Percentiles rank a stretch among this genome's conserved stretches.
Conservation (phyloP, 2,329 filamentous ascomycete species). For the Berkeleyomyces rouxiae region DNA sequence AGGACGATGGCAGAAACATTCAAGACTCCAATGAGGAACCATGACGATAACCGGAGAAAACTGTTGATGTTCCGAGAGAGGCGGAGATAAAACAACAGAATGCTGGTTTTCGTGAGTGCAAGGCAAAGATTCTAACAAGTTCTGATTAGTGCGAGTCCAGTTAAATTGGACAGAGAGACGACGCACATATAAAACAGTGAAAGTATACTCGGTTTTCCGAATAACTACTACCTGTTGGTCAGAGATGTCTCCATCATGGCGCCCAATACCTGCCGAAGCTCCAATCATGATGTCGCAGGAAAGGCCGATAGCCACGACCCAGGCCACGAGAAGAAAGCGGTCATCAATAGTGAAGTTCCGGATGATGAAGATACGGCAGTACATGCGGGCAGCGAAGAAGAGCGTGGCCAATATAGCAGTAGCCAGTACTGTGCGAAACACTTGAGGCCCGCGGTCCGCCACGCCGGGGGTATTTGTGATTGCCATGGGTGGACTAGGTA, state of each 20-base stretch:
- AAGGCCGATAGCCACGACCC: constrained; percentile 53
- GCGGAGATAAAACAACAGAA: constrained; percentile 76
- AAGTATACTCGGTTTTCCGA: constrained; percentile 44
- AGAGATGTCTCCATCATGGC: constrained; percentile 44
- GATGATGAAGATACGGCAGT: constrained; percentile 58
- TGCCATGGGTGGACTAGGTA: neutral
- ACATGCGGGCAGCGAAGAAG: constrained; percentile 58
- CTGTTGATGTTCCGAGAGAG: constrained; percentile 62
- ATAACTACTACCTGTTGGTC: constrained; percentile 30
- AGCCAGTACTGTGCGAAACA: constrained; percentile 53
- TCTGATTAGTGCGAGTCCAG: neutral
- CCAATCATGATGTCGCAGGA: constrained; percentile 50
- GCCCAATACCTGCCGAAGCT: constrained; percentile 48
- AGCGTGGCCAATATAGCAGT: constrained; percentile 53
- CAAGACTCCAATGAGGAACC: constrained; percentile 59
- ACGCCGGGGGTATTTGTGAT: constrained; percentile 15
- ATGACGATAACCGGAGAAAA: constrained; percentile 67
- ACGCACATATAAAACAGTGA: constrained; percentile 45
- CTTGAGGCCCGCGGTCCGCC: constrained; percentile 38
- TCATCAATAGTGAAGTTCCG: constrained; percentile 59
- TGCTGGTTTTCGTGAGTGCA: constrained; percentile 86
- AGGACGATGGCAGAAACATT: constrained; percentile 63
- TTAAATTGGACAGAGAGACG: neutral
- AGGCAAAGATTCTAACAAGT: constrained; percentile 59
- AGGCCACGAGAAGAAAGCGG: constrained; percentile 64